phyloP scores from a whole-genome alignment of 306 rosid genomes.

The Rosa persica region DNA sequence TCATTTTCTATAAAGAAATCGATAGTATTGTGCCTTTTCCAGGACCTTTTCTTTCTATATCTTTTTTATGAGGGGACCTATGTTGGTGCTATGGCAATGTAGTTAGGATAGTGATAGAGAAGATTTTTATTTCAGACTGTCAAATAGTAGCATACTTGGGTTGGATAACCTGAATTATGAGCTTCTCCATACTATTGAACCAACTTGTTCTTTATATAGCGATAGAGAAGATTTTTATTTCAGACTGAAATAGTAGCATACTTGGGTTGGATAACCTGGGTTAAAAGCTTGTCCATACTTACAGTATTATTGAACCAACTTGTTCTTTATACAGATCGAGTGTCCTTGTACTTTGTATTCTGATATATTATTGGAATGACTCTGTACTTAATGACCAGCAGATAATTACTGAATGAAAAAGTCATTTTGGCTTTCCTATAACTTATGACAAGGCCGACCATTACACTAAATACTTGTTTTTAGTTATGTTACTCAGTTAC shows the following conservation, averaged over 20 bases:
- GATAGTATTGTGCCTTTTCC: slow-evolving; percentile 1
- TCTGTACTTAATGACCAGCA: neutral
- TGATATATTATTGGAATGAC: neutral
- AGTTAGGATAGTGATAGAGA: neutral
- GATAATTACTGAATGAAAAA: neutral
- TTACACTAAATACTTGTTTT: neutral
- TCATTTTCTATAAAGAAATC: neutral
- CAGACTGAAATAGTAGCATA: neutral
- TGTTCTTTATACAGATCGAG: neutral
- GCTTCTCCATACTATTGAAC: neutral
- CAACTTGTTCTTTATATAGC: neutral
- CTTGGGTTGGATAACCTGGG: neutral
- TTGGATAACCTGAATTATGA: neutral
- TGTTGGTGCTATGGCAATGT: neutral
- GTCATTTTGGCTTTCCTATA: neutral
- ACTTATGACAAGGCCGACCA: neutral
- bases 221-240: neutral
- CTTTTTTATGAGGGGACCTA: slow-evolving; percentile 5
- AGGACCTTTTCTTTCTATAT: slow-evolving; percentile 6
- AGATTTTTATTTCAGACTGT: neutral
- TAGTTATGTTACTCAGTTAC: neutral
- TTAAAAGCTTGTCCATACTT: neutral
- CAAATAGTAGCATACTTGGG: neutral
- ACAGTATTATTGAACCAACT: neutral
- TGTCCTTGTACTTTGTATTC: neutral